Evolutionary conservation across 768 basidiomycete species (phyloP), one percentile per base, ranked within the genome.

Genomic region (Phanerodontia chrysosporium): DNA sequence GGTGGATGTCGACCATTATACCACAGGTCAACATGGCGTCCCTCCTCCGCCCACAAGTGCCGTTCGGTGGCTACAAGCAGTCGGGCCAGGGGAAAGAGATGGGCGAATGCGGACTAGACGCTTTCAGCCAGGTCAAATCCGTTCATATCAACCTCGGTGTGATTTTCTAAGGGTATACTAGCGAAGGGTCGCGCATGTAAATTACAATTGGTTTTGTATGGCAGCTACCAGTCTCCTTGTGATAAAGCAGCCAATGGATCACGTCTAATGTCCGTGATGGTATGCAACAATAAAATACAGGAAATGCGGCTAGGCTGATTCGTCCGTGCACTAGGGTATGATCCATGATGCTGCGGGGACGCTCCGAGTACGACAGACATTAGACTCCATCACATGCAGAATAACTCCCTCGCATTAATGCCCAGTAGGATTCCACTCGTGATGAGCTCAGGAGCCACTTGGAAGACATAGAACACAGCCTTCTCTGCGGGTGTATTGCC

Each of bases 21-120:
- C 4, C 39, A 7, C 39, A 42, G 39, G 18, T 42, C 39, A 42
- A 42, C 18, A 18, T 12, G 39, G 39, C 8, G 8, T 12, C 18
- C 8, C 8, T 42, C 10, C 8, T 42, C 10, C 16, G 39, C 39
- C 39, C 39, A 18, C 70, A 73, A 53, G 74, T 85, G 49, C 85
- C 86, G 4, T 86, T 86, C 64, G 85, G 86, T 51, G 86, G 86
- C 28, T 86, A 75, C 76, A 88, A 87, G 75, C 83, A 86, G 68
- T 82, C 80, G 18, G 87, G 86, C 45, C 78, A 86, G 52, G 87
- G 86, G n/a, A 77, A 85, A 60, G 86, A 87, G 68, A 68, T 82
- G 49, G 83, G 86, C 57, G 79, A 85, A 66, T 82, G 85, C 64
- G 85, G 83, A 8, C 63, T 80, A 57, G 72, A 76, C 44, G 80